Base-by-base conservation (phyloP, 2,329 filamentous ascomycete genomes). In the Hypoxylon sp. region DNA sequence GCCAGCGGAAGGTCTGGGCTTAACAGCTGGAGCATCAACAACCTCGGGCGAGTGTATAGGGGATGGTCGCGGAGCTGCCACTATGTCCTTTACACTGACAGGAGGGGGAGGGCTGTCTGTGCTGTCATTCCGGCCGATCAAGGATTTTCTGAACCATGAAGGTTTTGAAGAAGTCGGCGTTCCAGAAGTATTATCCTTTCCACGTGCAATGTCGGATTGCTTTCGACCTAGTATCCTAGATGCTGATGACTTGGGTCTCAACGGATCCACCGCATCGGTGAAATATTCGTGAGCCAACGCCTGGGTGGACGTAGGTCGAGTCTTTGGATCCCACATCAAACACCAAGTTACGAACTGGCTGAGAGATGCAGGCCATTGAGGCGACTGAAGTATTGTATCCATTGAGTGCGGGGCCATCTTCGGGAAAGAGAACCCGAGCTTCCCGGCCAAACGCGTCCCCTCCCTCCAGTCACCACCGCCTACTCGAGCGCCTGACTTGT, bases 351-450 rank as follows among this genome's bases (percentile, higher is more conserved):
- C 94, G 67, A 99, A 97, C 51, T 95, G 85, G 65, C 88, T 89
- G 46, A 99, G 80, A 13, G 91, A 88, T 1, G 87, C 75, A 4
- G 94, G 94, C 94, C 94, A 99, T 67, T 96, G 90, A 11, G 94
- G 91, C 17, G 89, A 71, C 67, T 91, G 91, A 5, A 99, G 79
- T 60, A 97, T 94, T 4, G 91, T 95, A 63, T 97, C 93, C 83
- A 99, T 91, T 12, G 93, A 84, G 71, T 97, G 94, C 40, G 94
- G 94, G 15, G 94, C 93, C 94, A 99, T 97, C 84, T 94, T 97
- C 53, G 94, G 94, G 75, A 99, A 99, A 0, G 94, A 97, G 72
- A 99, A 99, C 47, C 94, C 94, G 58, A 99, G 82, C 78, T 97
- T 97, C 63, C 94, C 91, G 48, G 94, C 94, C 51, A 99, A 78